phyloP scores from a whole-genome alignment of 2,329 filamentous ascomycete genomes.

The Fusarium compactum region DNA sequence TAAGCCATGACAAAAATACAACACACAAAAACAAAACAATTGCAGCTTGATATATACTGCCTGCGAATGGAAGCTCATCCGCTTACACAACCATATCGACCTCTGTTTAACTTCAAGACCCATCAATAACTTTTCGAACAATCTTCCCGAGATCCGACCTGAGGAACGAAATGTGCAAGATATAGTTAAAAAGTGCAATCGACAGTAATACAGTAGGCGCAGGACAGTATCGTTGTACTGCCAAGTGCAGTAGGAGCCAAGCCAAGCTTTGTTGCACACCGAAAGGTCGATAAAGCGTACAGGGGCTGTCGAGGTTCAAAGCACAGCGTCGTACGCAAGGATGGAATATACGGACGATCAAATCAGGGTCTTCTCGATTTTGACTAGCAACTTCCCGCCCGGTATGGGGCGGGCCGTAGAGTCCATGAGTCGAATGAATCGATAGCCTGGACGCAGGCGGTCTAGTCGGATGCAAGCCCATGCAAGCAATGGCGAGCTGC shows the following conservation, averaged over 20 bases:
- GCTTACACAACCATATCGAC: not conserved
- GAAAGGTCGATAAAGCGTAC: constrained; percentile 1
- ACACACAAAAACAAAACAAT: not conserved
- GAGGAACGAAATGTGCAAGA: not conserved
- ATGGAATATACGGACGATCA: constrained; percentile 39
- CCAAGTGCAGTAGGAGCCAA: not conserved
- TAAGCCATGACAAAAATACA: not conserved
- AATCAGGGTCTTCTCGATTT: constrained; percentile 61
- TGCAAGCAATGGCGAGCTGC: constrained; percentile 57
- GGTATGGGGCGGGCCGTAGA: constrained; percentile 58
- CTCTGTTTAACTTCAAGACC: not conserved
- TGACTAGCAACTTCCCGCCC: constrained; percentile 64
- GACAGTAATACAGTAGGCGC: not conserved
- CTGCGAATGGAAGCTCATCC: not conserved
- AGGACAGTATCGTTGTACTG: not conserved
- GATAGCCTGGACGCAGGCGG: constrained; percentile 66
- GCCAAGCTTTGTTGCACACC: constrained; percentile 1
- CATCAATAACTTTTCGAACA: not conserved
- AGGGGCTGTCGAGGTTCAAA: not conserved
- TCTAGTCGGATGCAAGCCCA: constrained; percentile 72
- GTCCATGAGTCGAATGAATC: constrained; percentile 65
- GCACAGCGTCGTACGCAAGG: not conserved
- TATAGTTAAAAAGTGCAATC: not conserved
- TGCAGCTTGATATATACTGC: not conserved
- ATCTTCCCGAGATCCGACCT: not conserved